These are phyloP conservation scores for Botrytis fabae DNA, from an alignment of 2,329 filamentous ascomycete genomes.

Conservation along the genomic window DNA sequence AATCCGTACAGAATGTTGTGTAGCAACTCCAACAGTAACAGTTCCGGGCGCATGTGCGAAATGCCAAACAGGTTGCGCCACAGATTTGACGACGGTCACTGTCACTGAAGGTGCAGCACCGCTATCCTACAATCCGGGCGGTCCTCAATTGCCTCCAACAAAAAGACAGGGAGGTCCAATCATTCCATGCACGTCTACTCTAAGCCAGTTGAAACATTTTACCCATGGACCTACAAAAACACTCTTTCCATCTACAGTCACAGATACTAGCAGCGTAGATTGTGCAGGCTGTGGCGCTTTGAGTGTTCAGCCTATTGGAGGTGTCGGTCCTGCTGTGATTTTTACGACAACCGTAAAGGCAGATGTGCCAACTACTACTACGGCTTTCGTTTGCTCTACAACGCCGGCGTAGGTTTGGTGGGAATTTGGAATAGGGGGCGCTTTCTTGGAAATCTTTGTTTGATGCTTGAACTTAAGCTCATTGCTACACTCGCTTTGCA, in stretches of 20 bases:
- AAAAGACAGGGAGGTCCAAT: neutral
- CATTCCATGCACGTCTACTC: conserved; percentile 15
- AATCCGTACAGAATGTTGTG: neutral
- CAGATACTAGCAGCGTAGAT: conserved; percentile 13
- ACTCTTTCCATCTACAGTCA: conserved; percentile 6
- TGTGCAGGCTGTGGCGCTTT: conserved; percentile 20
- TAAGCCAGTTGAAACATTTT: neutral
- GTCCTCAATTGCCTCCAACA: conserved; percentile 4
- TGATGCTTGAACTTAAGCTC: neutral
- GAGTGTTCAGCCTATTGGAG: conserved; percentile 6
- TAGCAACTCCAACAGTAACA: conserved; percentile 39
- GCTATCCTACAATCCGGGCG: conserved; percentile 11
- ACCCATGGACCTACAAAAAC: conserved; percentile 14
- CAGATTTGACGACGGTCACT: conserved; percentile 18
- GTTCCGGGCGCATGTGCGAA: conserved; percentile 33
- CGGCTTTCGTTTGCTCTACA: conserved; percentile 7
- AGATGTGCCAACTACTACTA: conserved; percentile 7
- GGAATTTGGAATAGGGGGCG: neutral
- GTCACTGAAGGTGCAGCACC: neutral
- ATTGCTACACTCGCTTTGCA: neutral
- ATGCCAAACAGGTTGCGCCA: conserved; percentile 37
- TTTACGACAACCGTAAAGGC: conserved; percentile 16
- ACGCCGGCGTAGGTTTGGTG: neutral
- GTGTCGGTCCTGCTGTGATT: conserved; percentile 14
- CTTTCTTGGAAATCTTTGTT: neutral